These are phyloP conservation scores for Dillenia turbinata DNA, from an alignment of 164 flowering plant species.

Conservation along the genomic window DNA sequence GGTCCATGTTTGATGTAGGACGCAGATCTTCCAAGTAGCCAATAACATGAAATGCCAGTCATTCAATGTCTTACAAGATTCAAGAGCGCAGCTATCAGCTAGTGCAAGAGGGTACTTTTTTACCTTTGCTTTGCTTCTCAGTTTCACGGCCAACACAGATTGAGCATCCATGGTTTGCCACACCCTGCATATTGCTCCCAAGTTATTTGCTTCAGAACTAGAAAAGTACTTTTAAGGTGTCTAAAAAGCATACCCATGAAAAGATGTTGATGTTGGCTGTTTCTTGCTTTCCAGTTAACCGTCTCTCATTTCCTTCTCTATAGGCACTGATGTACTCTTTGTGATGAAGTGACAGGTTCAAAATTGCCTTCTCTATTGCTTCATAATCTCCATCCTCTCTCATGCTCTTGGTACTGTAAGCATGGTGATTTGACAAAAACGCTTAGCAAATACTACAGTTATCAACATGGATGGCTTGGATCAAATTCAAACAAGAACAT, in stretches of 20 bases:
- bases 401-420: constrained; percentile 82
- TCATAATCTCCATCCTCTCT: constrained; percentile 94
- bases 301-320: constrained; percentile 98
- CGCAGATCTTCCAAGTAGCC: constrained; percentile 98
- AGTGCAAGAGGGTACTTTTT: no score
- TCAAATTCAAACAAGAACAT: no score
- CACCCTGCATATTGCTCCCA: constrained; percentile 53
- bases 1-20: constrained; percentile 99
- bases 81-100: no score
- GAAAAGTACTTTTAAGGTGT: not conserved
- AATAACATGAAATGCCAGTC: constrained; percentile 10
- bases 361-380: constrained; percentile 89
- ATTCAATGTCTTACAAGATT: no score
- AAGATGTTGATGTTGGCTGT: constrained; percentile 83
- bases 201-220: not conserved
- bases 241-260: constrained; percentile 77
- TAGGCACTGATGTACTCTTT: constrained; percentile 91
- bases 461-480: no score
- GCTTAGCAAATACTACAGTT: no score
- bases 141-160: constrained; percentile 97
- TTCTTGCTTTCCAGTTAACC: constrained; percentile 96
- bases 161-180: constrained; percentile 97
- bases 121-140: constrained; percentile 91
- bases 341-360: constrained; percentile 92
- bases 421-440: not conserved